Base-by-base conservation (phyloP, 208 protist species). In the Phytomonas serpens region DNA sequence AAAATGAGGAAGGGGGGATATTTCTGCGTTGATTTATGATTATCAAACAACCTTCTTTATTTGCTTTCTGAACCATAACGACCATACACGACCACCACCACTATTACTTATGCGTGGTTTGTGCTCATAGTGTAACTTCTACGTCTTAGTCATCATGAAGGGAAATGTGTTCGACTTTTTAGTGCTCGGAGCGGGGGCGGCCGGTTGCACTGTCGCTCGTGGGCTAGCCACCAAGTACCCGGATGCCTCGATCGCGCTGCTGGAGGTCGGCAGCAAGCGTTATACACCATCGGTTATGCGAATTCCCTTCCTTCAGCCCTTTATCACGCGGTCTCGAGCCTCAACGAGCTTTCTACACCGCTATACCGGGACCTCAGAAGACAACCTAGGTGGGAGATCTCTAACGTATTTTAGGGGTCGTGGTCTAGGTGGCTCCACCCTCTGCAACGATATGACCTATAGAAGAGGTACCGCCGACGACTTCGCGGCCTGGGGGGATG, bases 391-490 rank as follows among this genome's bases (percentile, higher is more conserved):
- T 4, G 79, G 77, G 23, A 73, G 89, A 33, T 73, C 71, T 27
- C 71, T 94, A 37, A 57, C 33, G 23, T 84, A 85, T 76, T 62
- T 71, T 30, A 63, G 77, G 29, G 89, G 86, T 38, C 65, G 74
- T 31, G 84, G 86, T 9, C 68, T 94, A 11, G 89, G 89, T 47
- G 86, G 86, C 27, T 87, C 76, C 66, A 85, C 74, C 19, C 74
- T 79, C 34, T 78, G 78, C 68, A 85, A 84, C 68, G 83, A 92
- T 72, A 89, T 90, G 85, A 76, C 52, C 40, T 91, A 90, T 73
- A 75, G 88, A 57, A 84, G 89, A 19, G 84, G 81, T 19, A 86
- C 77, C 1, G 23, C 71, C 2, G 71, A 69, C 10, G 81, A 86
- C 63, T 86, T 81, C 67, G 79, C 51, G 9, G 73, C 65, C 6